Percentiles rank a stretch among this genome's conserved stretches.
phyloP scores from a whole-genome alignment of 805 yeast genomes.

The Suhomyces canberraensis region DNA sequence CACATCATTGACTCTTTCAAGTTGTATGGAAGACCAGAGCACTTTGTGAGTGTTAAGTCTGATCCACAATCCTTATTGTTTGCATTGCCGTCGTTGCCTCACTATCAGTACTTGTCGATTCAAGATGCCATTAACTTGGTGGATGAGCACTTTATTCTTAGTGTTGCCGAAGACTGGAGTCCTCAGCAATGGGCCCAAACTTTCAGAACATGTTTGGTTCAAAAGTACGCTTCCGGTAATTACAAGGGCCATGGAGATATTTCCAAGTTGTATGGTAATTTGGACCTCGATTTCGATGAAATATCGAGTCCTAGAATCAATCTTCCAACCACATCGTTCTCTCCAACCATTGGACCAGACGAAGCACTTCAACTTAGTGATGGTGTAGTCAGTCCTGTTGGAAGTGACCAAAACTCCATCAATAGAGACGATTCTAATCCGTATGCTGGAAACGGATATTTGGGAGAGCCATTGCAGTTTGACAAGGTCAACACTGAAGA shows the following conservation, averaged over 20 bases:
- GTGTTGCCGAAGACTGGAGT: conserved; percentile 24
- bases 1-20: conserved; percentile 70
- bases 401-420: conserved; percentile 6
- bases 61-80: conserved; percentile 65
- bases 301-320: conserved; percentile 7
- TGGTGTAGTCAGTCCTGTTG: conserved; percentile 6
- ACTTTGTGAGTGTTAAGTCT: conserved; percentile 68
- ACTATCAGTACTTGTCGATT: conserved; percentile 50
- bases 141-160: conserved; percentile 14
- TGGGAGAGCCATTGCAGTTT: neutral
- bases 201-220: conserved; percentile 17
- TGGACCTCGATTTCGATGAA: conserved; percentile 14
- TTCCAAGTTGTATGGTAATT: conserved; percentile 26
- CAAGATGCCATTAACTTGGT: conserved; percentile 22
- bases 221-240: conserved; percentile 14
- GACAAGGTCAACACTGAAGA: neutral
- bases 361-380: conserved; percentile 9
- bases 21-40: conserved; percentile 71
- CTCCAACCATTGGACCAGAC: conserved; percentile 1
- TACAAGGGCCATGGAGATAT: conserved; percentile 39
- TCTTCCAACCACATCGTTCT: conserved; percentile 1
- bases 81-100: conserved; percentile 74
- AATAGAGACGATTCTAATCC: neutral
- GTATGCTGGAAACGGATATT: neutral
- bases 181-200: conserved; percentile 26